These are phyloP conservation scores for Dictyostelium discoideum DNA, from an alignment of 78 protist species.

Conservation along the genomic window DNA sequence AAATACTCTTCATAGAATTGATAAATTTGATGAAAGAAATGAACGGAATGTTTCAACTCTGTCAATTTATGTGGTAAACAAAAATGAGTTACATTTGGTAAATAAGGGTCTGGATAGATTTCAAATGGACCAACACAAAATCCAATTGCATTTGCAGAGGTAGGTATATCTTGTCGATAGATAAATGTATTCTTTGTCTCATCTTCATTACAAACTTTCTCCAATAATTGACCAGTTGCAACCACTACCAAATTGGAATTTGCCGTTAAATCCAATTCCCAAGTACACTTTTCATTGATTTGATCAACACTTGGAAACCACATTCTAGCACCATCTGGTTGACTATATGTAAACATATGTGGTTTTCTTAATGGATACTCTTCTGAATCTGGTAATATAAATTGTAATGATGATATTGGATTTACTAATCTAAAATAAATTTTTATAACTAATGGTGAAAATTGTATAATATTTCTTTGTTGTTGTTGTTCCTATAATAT, in stretches of 20 bases:
- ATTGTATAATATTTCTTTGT: slow-evolving; percentile 32
- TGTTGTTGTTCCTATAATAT: neutral
- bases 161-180: slow-evolving; percentile 60
- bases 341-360: slow-evolving; percentile 46
- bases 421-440: slow-evolving; percentile 10
- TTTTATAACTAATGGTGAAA: slow-evolving; percentile 32
- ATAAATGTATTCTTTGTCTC: slow-evolving; percentile 58
- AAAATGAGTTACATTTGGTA: slow-evolving; percentile 65
- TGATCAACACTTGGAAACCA: slow-evolving; percentile 81
- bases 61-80: slow-evolving; percentile 77
- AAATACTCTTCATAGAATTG: slow-evolving; percentile 78
- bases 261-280: slow-evolving; percentile 76
- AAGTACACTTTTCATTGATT: slow-evolving; percentile 60
- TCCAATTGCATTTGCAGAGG: slow-evolving; percentile 49
- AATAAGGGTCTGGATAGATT: slow-evolving; percentile 66
- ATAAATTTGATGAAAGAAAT: slow-evolving; percentile 49
- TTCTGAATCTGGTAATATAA: slow-evolving; percentile 47
- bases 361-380: slow-evolving; percentile 40
- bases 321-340: slow-evolving; percentile 71
- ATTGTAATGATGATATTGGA: slow-evolving; percentile 28
- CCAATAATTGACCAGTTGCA: slow-evolving; percentile 48
- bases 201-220: slow-evolving; percentile 64
- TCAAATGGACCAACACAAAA: slow-evolving; percentile 72
- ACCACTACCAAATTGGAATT: slow-evolving; percentile 54
- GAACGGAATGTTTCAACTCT: slow-evolving; percentile 69